Evolutionary conservation across 805 yeast species (phyloP), one percentile per base, ranked within the genome.

Genomic region (Priceomyces melissophilus): DNA sequence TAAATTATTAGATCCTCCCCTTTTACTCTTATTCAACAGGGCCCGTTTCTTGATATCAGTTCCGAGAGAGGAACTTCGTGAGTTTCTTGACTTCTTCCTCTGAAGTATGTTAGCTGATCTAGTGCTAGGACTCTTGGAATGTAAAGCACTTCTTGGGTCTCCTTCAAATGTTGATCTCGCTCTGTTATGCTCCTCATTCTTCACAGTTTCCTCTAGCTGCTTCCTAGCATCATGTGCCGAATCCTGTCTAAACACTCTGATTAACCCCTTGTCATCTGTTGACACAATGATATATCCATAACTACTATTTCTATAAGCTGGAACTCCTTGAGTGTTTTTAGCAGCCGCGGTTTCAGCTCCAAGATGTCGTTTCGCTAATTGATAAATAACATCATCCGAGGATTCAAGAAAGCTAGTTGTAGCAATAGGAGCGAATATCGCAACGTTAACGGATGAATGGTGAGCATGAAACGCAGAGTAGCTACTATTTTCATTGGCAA

Each of bases 171-270:
- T 20, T 20, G 25, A 20, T 20, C 25, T 20, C 8, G 25, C 25
- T 8, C 25, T 4, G 25, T 20, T 20, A 20, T 20, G 25, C 8
- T 20, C 25, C 25, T 20, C 25, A 20, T 20, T 4, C 25, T 20
- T 20, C 25, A 20, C 25, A 20, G 25, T 8, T 20, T 20, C 25
- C 8, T 20, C 27, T 26, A 58, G 44, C 8, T 43, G 25, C 28
- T 63, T 66, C 13, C 75, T 45, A 26, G 58, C 48, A 13, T 48
- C 46, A 38, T 76, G 69, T 0, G 93, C 84, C 40, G 83, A 71
- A 58, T 89, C 97, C 42, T 87, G 83, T 54, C 97, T 71, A 57
- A 85, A 86, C 0, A 89, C 84, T 34, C 93, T 63, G 25, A 89
- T 84, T 2, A 73, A 49, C 0, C 96, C 96, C 15, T 68, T 61